phyloP scores from a whole-genome alignment of 116 monocot genomes.

The Phalaenopsis hybrid region DNA sequence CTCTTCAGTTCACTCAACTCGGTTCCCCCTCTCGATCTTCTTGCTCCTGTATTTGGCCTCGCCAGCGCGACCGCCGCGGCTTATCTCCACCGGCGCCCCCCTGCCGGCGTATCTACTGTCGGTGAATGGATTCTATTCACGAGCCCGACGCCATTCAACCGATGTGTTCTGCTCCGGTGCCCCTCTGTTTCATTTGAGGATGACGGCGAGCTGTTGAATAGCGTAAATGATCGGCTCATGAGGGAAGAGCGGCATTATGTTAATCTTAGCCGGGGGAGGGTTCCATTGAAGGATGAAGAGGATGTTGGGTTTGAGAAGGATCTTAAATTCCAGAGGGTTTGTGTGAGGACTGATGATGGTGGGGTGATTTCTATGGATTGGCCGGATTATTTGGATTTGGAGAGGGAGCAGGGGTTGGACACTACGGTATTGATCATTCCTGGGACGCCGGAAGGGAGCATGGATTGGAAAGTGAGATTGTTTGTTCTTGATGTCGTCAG shows the following conservation, averaged over 20 bases:
- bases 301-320: conserved; percentile 6
- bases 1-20: conserved; percentile 26
- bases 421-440: conserved; percentile 72
- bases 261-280: conserved; percentile 34
- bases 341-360: conserved; percentile 66
- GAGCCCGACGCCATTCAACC: conserved; percentile 84
- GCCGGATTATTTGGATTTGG: conserved; percentile 80
- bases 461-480: conserved; percentile 38
- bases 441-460: conserved; percentile 71
- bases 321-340: conserved; percentile 65
- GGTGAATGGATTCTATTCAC: conserved; percentile 69
- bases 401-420: conserved; percentile 67
- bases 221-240: conserved; percentile 38
- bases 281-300: conserved; percentile 17
- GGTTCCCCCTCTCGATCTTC: conserved; percentile 26
- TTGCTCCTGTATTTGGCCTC: conserved; percentile 45
- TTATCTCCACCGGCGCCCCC: neutral
- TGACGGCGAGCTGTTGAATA: conserved; percentile 34
- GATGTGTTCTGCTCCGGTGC: conserved; percentile 74
- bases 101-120: neutral
- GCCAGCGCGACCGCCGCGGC: conserved; percentile 9
- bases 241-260: conserved; percentile 51
- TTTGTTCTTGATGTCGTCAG: conserved; percentile 52
- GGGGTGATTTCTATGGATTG: conserved; percentile 92
- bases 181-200: conserved; percentile 64